These are phyloP conservation scores for Pestalotiopsis fici DNA, from an alignment of 2,329 filamentous ascomycete species.

Conservation along the genomic window DNA sequence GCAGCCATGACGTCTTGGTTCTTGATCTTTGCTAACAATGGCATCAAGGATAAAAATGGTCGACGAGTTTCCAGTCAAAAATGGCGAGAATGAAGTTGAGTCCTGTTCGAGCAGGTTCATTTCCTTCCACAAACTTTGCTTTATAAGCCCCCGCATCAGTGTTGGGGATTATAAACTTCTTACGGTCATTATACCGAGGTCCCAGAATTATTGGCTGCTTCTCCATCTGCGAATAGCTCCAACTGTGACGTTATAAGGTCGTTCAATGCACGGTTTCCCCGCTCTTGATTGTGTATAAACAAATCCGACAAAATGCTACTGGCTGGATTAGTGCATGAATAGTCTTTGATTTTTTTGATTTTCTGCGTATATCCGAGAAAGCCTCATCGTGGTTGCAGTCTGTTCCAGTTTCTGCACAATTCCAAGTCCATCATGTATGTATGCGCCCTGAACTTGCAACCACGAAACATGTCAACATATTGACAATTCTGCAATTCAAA, in stretches of 20 bases:
- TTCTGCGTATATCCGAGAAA: too few relatives aligned
- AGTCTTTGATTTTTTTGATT: too few relatives aligned
- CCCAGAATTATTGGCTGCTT: neutral
- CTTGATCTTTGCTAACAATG: neutral
- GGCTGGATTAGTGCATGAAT: neutral
- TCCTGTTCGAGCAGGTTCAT: too few relatives aligned
- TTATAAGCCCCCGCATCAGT: neutral
- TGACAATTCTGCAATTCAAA: too few relatives aligned
- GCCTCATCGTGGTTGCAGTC: too few relatives aligned
- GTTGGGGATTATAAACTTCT: neutral
- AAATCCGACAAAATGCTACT: neutral
- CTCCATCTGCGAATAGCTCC: neutral
- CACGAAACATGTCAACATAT: too few relatives aligned
- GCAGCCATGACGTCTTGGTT: constrained; percentile 23
- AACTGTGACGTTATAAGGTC: neutral
- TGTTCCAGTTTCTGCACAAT: too few relatives aligned
- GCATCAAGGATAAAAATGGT: neutral
- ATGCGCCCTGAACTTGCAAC: too few relatives aligned
- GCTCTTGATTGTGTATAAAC: neutral
- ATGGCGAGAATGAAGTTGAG: too few relatives aligned
- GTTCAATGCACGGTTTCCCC: neutral
- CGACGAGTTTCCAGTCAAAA: neutral
- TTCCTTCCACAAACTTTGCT: neutral
- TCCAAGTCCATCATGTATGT: too few relatives aligned
- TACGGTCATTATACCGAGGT: neutral